These are phyloP conservation scores for Scheffersomyces stipitis DNA, from an alignment of 805 yeast genomes.

Conservation along the genomic window DNA sequence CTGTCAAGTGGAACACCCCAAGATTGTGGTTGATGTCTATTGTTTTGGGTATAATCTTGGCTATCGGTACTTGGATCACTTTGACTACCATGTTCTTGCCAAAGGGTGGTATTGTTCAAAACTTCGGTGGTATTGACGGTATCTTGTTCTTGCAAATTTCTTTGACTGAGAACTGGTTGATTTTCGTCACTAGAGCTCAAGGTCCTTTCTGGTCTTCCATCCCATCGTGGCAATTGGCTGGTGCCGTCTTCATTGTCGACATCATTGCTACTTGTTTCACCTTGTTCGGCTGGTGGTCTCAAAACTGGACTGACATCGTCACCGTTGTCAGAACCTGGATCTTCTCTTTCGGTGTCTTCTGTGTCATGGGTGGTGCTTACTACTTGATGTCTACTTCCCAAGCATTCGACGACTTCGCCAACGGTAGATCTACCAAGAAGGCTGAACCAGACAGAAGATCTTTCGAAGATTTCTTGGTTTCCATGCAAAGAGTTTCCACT, in stretches of 20 bases:
- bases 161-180: conserved; percentile 95
- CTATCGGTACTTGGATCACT: conserved; percentile 92
- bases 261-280: conserved; percentile 89
- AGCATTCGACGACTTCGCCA: conserved; percentile 79
- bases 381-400: conserved; percentile 85
- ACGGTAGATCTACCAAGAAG: conserved; percentile 70
- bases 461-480: conserved; percentile 78
- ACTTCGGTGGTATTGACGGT: conserved; percentile 90
- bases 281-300: conserved; percentile 97
- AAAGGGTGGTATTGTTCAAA: conserved; percentile 92
- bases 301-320: conserved; percentile 95
- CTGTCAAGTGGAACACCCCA: conserved; percentile 96
- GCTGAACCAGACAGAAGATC: conserved; percentile 59
- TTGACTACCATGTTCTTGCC: conserved; percentile 89
- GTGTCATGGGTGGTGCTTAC: conserved; percentile 95
- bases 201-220: conserved; percentile 98
- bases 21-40: conserved; percentile 97
- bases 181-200: conserved; percentile 93
- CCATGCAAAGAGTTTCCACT: conserved; percentile 88
- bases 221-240: conserved; percentile 96
- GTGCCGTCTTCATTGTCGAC: conserved; percentile 90
- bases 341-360: conserved; percentile 96
- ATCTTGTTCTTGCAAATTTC: conserved; percentile 91
- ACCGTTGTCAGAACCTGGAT: conserved; percentile 93
- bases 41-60: conserved; percentile 80